phyloP scores from a whole-genome alignment of 2,329 filamentous ascomycete species.

The Xylaria sp. region DNA sequence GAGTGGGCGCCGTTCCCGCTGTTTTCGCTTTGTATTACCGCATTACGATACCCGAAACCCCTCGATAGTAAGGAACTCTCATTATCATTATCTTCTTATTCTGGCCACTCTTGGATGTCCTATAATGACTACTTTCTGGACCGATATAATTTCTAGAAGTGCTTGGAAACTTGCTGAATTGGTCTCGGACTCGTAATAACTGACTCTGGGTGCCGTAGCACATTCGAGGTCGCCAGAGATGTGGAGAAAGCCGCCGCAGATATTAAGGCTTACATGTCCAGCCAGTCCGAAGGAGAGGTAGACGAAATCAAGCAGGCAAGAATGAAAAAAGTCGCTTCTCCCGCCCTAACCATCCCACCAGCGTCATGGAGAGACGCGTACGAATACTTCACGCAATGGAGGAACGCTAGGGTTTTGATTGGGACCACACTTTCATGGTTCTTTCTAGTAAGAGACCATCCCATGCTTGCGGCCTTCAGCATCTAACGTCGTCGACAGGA shows the following conservation, averaged over 20 bases:
- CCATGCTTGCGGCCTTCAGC: background rate
- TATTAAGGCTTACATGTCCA: slow-evolving; percentile 68
- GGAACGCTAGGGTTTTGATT: slow-evolving; percentile 75
- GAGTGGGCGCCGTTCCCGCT: slow-evolving; percentile 80
- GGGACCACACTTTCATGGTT: slow-evolving; percentile 86
- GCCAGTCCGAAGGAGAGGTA: slow-evolving; percentile 58
- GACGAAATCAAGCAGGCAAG: slow-evolving; percentile 61
- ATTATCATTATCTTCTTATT: background rate
- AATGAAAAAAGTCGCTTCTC: slow-evolving; percentile 62
- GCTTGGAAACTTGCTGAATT: background rate
- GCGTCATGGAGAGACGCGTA: slow-evolving; percentile 76
- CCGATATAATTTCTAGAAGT: background rate
- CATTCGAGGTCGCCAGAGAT: slow-evolving; percentile 81
- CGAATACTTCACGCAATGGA: slow-evolving; percentile 74
- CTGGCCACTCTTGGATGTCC: background rate
- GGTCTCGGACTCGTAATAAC: background rate
- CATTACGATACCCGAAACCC: slow-evolving; percentile 85
- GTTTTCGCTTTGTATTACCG: slow-evolving; percentile 86
- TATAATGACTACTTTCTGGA: background rate
- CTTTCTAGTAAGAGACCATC: slow-evolving; percentile 64
- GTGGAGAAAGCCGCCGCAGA: slow-evolving; percentile 79
- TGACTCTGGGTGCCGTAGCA: slow-evolving; percentile 49
- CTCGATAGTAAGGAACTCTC: slow-evolving; percentile 64
- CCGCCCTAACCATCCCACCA: slow-evolving; percentile 69
- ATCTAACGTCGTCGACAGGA: slow-evolving; percentile 58